Base-by-base conservation (phyloP, 2,329 filamentous ascomycete genomes). In the Diaporthe citrichinensis region DNA sequence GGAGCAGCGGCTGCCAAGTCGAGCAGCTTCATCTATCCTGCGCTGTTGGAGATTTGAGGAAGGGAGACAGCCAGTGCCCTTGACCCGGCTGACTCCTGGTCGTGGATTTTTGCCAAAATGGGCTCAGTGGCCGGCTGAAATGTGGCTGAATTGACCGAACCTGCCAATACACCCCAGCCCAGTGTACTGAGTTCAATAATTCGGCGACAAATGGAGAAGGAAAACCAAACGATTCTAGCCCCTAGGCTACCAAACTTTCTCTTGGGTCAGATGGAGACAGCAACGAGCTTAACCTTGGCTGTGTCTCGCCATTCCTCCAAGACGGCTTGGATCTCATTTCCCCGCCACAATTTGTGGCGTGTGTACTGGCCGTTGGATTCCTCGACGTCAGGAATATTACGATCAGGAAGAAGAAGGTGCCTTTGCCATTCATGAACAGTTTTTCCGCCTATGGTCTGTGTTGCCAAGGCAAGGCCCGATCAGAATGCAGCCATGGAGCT, bases 391-490 rank as follows among this genome's bases (percentile, higher is more conserved):
- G 46, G 31, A 68, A 41, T 12, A 51, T 36, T 55, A 28, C 49
- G 23, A 41, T 39, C 46, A 55, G 31, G 41, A 23, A 28, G 15
- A 41, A 67, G 41, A 39, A 69, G 49, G 34, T 39, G 49, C 31
- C 31, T 68, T 39, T 53, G 23, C 31, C 65, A 39, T 51, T 9
- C 55, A 25, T 58, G 25, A n/a, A 20, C 25, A 46, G 36, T 74
- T 74, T 74, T 74, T 74, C 73, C 73, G 73, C 73, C 73, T 74
- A 74, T 74, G 46, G 36, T 72, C 39, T 41, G 46, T 51, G 53
- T 25, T 65, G 73, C 73, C 73, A 72, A 72, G 73, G 25, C 36
- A 31, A 39, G 6, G 23, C 20, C 39, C 34, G 57, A 44, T 53
- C 51, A 68, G 46, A 68, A 28, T 25, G 61, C 61, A 65, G 61